phyloP scores from a whole-genome alignment of 148 eudicot species.

The Pharnaceum exiguum region DNA sequence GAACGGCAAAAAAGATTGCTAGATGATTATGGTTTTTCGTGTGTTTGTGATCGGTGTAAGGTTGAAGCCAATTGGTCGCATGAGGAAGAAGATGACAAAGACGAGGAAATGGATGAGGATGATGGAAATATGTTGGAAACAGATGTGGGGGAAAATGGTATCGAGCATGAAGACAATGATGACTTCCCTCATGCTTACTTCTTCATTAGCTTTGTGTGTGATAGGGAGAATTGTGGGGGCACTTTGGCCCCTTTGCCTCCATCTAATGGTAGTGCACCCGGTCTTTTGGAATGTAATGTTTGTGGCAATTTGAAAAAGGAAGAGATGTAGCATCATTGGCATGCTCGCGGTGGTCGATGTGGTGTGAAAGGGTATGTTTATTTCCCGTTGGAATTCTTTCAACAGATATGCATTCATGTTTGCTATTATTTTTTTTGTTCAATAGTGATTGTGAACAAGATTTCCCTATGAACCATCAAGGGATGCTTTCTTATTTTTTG shows the following conservation, averaged over 20 bases:
- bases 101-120: conserved; percentile 30
- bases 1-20: conserved; percentile 56
- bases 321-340: too few relatives aligned
- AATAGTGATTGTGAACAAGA: too few relatives aligned
- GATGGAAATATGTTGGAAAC: conserved; percentile 3
- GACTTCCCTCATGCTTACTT: conserved; percentile 63
- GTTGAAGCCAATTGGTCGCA: conserved; percentile 67
- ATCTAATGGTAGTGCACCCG: conserved; percentile 14
- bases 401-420: too few relatives aligned
- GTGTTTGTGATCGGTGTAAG: conserved; percentile 69
- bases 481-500: too few relatives aligned
- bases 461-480: too few relatives aligned
- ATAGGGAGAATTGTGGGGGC: conserved; percentile 62
- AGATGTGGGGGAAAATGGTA: conserved; percentile 12
- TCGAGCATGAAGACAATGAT: conserved; percentile 20
- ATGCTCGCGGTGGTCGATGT: too few relatives aligned
- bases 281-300: conserved; percentile 68
- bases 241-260: conserved; percentile 78
- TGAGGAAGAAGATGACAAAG: conserved; percentile 42
- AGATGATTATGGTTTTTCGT: conserved; percentile 66
- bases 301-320: conserved; percentile 50
- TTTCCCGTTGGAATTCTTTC: too few relatives aligned
- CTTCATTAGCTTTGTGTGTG: conserved; percentile 67
- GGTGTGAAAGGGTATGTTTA: too few relatives aligned
- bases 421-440: too few relatives aligned